Conservation (phyloP, 2,329 filamentous ascomycete species). For the Aspergillus fijiensis region DNA sequence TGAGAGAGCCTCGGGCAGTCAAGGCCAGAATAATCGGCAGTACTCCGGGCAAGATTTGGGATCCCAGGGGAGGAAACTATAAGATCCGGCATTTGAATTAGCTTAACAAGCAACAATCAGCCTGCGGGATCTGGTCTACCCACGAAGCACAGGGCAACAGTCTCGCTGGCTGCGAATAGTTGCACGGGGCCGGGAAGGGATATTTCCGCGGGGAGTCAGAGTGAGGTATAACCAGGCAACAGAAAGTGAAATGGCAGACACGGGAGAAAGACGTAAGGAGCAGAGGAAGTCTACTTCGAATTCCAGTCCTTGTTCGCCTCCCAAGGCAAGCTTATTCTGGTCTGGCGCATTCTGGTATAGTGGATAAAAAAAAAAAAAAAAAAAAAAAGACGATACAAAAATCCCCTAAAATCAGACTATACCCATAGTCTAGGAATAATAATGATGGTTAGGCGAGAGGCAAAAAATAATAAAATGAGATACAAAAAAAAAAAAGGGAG, state of each 20-base stretch:
- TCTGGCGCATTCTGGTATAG: neutral
- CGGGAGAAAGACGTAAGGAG: neutral
- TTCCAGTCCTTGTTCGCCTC: neutral
- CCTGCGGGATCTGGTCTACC: conserved; percentile 2
- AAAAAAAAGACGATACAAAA: neutral
- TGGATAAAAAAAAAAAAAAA: neutral
- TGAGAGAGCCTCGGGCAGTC: neutral
- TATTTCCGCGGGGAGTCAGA: conserved; percentile 7
- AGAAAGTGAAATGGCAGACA: neutral
- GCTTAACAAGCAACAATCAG: neutral
- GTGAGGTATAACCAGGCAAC: neutral
- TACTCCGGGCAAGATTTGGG: neutral
- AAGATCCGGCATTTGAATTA: conserved; percentile 1
- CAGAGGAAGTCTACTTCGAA: neutral
- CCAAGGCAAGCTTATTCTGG: neutral
- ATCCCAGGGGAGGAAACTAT: neutral
- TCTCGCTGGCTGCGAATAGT: neutral
- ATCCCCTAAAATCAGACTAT: neutral
- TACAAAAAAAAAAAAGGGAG: no score
- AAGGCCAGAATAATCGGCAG: neutral
- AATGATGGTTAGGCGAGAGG: no score
- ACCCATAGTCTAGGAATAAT: no score
- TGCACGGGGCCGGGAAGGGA: neutral
- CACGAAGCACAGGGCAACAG: conserved; percentile 1
- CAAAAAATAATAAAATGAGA: no score